A percentile compares a stretch with the other conserved stretches of the same genome.
Conservation (phyloP, 495 filamentous ascomycete species). For the Aspergillus conjunctus region DNA sequence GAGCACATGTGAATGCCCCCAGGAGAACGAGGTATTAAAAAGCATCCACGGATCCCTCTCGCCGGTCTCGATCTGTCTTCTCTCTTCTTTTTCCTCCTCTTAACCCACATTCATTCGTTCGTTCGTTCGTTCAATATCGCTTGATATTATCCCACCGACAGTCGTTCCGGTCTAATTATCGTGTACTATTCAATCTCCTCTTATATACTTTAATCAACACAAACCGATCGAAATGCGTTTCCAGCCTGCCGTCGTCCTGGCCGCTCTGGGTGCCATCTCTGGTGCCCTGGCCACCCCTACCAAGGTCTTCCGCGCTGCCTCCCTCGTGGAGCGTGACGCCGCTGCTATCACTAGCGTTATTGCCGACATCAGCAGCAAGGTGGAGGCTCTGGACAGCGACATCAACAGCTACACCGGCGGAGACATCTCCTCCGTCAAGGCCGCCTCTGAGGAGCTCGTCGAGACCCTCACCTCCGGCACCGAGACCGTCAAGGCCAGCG, state of each 20-base stretch:
- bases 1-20: not conserved
- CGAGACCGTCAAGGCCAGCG: not conserved
- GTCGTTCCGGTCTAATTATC: conserved; percentile 2
- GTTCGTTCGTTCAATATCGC: conserved; percentile 1
- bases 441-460: conserved; percentile 33
- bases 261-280: conserved; percentile 14
- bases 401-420: conserved; percentile 39
- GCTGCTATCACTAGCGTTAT: conserved; percentile 35
- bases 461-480: conserved; percentile 31
- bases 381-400: conserved; percentile 36
- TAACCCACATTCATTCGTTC: conserved; percentile 4
- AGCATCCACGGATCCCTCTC: not conserved
- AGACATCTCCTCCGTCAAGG: conserved; percentile 31
- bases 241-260: conserved; percentile 5
- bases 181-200: not conserved
- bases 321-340: conserved; percentile 35
- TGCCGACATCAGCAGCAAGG: conserved; percentile 31
- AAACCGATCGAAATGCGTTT: conserved; percentile 4
- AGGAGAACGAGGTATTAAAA: not conserved
- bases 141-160: not conserved
- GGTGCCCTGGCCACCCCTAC: conserved; percentile 27
- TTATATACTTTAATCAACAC: not conserved
- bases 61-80: not conserved
- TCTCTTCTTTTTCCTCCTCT: conserved; percentile 1
- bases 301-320: conserved; percentile 19